Evolutionary conservation across 257 asterid species (phyloP), one percentile per base, ranked within the genome.

Genomic region (Solanum infundibuliforme): DNA sequence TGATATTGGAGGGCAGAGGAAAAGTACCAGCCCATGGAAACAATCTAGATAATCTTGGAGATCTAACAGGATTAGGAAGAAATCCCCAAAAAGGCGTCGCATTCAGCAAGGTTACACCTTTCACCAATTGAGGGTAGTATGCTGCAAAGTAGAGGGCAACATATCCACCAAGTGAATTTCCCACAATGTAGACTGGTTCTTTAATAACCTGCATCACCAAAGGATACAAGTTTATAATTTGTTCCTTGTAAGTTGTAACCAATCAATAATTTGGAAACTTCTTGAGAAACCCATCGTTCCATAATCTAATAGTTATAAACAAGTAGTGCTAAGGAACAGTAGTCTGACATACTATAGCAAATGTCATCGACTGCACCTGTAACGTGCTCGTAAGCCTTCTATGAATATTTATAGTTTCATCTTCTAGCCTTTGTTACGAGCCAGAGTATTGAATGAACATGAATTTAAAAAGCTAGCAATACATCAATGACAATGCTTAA

Each of bases 1-100:
- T 91, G 55, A 95, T 89, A 14, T 87, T 87, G 14, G 94, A 83
- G 84, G 99, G 99, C 60, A 97, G 94, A 83, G 99, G 99, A 84
- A 95, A 97, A 83, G 95, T 94, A 82, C 99, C 98, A 2, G 98
- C 91, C 98, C 98, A 95, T 58, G 99, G 98, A 86, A 95, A 93
- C 41, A 97, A 89, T 88, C 93, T 90, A 8, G 98, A 95, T 82
- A 93, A 87, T 89, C 91, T 90, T n/a, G 99, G 98, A 86, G 95
- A 94, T 89, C 91, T 93, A 83, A 89, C 89, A 18, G 98, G 98
- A 87, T 97, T 97, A 55, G 98, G 98, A 29, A 97, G 95, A 87
- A 97, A 90, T 87, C 98, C 98, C 99, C 99, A 95, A 89, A 95
- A 94, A 12, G 98, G 99, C 39, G 99, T 94, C 39, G 99, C 98